Base-by-base conservation (phyloP, 139 green algal species). In the Chlamydomonas sphaeroides region DNA sequence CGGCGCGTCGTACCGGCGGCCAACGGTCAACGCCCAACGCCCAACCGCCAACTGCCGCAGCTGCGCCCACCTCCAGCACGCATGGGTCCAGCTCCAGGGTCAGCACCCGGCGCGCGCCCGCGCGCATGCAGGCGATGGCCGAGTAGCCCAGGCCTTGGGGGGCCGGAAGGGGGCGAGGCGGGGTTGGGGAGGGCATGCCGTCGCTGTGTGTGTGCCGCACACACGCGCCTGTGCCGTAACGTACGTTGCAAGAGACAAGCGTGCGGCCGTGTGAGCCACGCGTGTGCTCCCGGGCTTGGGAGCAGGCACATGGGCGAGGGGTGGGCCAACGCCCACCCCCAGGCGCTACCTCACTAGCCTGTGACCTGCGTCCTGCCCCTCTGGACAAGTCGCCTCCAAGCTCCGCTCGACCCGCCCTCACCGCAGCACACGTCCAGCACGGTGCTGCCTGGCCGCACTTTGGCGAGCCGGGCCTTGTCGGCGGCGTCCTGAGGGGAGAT, bases 1-100 rank as follows among this genome's bases (percentile, higher is more conserved):
- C n/a, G n/a, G n/a, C n/a, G n/a, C n/a, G n/a, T n/a, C n/a, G n/a
- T n/a, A n/a, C n/a, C n/a, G n/a, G n/a, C n/a, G n/a, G n/a, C n/a
- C n/a, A n/a, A n/a, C n/a, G n/a, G n/a, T n/a, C n/a, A n/a, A n/a
- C n/a, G n/a, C n/a, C n/a, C n/a, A n/a, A n/a, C n/a, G n/a, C n/a
- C n/a, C n/a, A n/a, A n/a, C n/a, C n/a, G n/a, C n/a, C n/a, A n/a
- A n/a, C n/a, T n/a, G n/a, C n/a, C n/a, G n/a, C n/a, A n/a, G n/a
- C n/a, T n/a, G n/a, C n/a, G n/a, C n/a, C n/a, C n/a, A n/a, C 49
- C 66, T 84, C 78, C 66, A 84, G 38, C 48, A 84, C 78, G n/a
- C 23, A 45, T 3, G 66, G 51, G 38, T 85, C 51, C 38, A 71
- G 38, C 68, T 85, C 79, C 53, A 85, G 56, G n/a, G 68, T 72